Conservation (phyloP, 2,329 filamentous ascomycete species). For the Thelonectria blattea region DNA sequence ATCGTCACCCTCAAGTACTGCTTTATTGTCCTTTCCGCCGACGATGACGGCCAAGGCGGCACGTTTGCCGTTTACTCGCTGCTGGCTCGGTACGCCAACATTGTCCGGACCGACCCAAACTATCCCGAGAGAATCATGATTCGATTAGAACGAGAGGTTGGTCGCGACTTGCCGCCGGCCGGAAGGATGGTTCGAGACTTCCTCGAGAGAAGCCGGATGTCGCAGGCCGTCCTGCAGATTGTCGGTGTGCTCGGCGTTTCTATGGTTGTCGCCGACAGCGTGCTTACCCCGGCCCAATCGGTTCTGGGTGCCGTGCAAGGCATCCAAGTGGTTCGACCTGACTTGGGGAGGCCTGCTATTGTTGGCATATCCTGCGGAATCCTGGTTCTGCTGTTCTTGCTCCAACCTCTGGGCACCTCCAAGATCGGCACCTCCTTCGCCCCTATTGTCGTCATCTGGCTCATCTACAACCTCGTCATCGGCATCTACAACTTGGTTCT, state of each 20-base stretch:
- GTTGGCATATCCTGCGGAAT: constrained; percentile 70
- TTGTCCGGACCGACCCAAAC: constrained; percentile 64
- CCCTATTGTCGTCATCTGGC: constrained; percentile 71
- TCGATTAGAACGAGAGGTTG: constrained; percentile 64
- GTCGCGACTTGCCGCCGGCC: constrained; percentile 59
- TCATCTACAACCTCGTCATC: constrained; percentile 65
- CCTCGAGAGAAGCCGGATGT: constrained; percentile 61
- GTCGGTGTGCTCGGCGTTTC: constrained; percentile 70
- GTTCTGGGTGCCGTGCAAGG: constrained; percentile 73
- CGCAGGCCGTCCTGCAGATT: constrained; percentile 61
- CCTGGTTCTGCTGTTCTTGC: constrained; percentile 65
- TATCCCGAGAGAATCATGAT: constrained; percentile 55
- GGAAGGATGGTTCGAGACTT: constrained; percentile 60
- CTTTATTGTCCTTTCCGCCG: constrained; percentile 68
- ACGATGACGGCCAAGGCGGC: constrained; percentile 74
- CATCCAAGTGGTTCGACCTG: constrained; percentile 61
- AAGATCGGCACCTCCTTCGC: constrained; percentile 67
- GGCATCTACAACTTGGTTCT: constrained; percentile 67
- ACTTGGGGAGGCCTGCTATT: constrained; percentile 62
- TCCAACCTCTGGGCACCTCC: constrained; percentile 70
- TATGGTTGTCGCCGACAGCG: constrained; percentile 70
- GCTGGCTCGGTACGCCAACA: constrained; percentile 64
- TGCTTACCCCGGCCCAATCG: constrained; percentile 73
- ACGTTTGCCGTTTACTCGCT: constrained; percentile 72
- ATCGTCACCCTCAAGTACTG: constrained; percentile 75